A percentile compares a stretch with the other conserved stretches of the same genome.
phyloP scores from a whole-genome alignment of 2,329 filamentous ascomycete genomes.

The Nemania sp. region DNA sequence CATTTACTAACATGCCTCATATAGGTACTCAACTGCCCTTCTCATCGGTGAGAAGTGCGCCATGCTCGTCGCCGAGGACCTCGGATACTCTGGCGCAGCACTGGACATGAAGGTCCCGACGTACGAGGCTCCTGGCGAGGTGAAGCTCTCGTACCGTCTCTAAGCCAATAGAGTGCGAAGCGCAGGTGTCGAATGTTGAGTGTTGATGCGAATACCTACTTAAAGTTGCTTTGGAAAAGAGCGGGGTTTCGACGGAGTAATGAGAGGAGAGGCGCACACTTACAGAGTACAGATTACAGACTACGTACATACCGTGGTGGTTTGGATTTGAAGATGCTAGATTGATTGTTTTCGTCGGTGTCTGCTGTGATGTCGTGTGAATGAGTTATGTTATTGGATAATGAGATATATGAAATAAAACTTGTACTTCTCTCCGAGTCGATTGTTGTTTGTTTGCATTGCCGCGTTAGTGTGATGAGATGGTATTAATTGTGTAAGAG shows the following conservation, averaged over 20 bases:
- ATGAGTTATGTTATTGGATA: conserved; percentile 2
- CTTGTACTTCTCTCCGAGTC: too few relatives aligned
- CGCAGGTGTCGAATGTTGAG: not conserved
- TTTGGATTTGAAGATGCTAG: conserved; percentile 5
- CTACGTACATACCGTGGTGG: not conserved
- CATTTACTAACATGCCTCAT: not conserved
- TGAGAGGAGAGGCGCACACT: too few relatives aligned
- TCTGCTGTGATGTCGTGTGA: not conserved
- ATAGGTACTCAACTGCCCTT: conserved; percentile 74
- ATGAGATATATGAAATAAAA: conserved; percentile 2
- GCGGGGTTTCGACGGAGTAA: not conserved
- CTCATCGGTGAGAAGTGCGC: conserved; percentile 82
- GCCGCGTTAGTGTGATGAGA: too few relatives aligned
- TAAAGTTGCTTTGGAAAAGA: not conserved
- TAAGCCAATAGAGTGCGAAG: conserved; percentile 40
- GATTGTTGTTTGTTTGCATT: too few relatives aligned
- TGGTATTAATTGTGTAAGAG: too few relatives aligned
- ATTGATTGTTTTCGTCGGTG: not conserved
- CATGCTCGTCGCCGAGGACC: conserved; percentile 76
- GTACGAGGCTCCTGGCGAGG: conserved; percentile 69
- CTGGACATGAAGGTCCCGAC: conserved; percentile 81
- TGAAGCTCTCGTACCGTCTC: conserved; percentile 55
- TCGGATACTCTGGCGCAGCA: conserved; percentile 78
- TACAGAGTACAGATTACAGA: not conserved
- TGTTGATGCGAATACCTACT: too few relatives aligned